Percentiles rank a stretch among this genome's conserved stretches.
phyloP scores from a whole-genome alignment of 371 early-diverging fungal genomes.

The Mortierella polycephala region DNA sequence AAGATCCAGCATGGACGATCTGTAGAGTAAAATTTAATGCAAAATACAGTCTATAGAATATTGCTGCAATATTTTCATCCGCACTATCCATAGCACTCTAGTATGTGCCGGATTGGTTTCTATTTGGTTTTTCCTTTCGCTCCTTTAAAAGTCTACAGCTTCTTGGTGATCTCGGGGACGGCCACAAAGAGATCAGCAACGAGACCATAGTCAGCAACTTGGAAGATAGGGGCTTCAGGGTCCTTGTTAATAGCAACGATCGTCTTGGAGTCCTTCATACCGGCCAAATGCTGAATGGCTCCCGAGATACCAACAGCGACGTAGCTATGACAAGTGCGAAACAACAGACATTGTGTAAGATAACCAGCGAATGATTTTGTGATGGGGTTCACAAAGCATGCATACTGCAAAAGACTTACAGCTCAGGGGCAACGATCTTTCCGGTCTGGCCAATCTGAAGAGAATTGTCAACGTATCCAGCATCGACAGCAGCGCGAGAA shows the following conservation, averaged over 20 bases:
- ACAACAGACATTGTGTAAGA: background rate
- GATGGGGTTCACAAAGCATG: background rate
- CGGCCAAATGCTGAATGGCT: slow-evolving; percentile 97
- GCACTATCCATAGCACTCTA: background rate
- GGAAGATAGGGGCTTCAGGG: slow-evolving; percentile 98
- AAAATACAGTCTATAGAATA: background rate
- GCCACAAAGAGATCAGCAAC: slow-evolving; percentile 96
- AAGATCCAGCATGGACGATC: slow-evolving; percentile 63
- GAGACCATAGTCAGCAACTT: slow-evolving; percentile 96
- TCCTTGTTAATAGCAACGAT: slow-evolving; percentile 99
- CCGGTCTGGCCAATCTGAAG: slow-evolving; percentile 99
- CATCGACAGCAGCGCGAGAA: slow-evolving; percentile 98
- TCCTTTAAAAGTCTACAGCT: slow-evolving; percentile 63
- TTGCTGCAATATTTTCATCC: background rate
- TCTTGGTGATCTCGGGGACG: slow-evolving; percentile 94
- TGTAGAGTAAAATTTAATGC: slow-evolving; percentile 33
- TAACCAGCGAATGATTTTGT: background rate
- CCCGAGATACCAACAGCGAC: slow-evolving; percentile 97
- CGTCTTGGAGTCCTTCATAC: slow-evolving; percentile 99
- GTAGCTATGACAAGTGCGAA: slow-evolving; percentile 71
- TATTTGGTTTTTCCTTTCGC: background rate
- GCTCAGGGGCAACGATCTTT: slow-evolving; percentile 95
- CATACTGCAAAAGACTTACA: slow-evolving; percentile 13
- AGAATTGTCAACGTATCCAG: slow-evolving; percentile 96
- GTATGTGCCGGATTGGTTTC: background rate